Percentiles rank a stretch among this genome's conserved stretches.
Conservation (phyloP, 1,284 basidiomycete species). For the Earliella scabrosa region DNA sequence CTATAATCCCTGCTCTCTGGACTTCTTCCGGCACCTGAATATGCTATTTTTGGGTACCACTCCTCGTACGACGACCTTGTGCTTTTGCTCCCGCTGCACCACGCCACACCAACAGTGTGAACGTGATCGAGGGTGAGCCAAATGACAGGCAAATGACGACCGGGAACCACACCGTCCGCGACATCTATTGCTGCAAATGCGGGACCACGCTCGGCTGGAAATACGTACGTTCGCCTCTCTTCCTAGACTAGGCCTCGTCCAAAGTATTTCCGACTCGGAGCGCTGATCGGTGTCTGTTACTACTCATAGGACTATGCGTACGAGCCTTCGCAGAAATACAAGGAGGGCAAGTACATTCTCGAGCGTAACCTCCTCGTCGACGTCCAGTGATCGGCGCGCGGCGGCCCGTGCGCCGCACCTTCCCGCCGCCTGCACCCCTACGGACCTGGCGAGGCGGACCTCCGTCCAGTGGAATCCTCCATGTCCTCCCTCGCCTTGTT, state of each 20-base stretch:
- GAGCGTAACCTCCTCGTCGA: conserved; percentile 89
- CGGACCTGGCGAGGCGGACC: conserved; percentile 19
- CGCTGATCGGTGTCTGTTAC: not conserved
- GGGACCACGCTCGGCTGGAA: conserved; percentile 91
- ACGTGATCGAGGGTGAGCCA: conserved; percentile 85
- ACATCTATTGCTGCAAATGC: conserved; percentile 93
- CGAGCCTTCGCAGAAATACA: conserved; percentile 92
- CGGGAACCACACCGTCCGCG: conserved; percentile 93
- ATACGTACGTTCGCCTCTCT: conserved; percentile 73
- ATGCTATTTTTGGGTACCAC: conserved; percentile 17
- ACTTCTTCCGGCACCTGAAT: conserved; percentile 4
- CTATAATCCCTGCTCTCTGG: not conserved
- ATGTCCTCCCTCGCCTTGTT: conserved; percentile 20
- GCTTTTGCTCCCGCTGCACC: not conserved
- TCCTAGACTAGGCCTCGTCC: conserved; percentile 5
- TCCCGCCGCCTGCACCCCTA: conserved; percentile 2
- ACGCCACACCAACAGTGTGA: conserved; percentile 63
- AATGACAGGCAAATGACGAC: conserved; percentile 97
- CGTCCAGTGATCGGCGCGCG: conserved; percentile 57
- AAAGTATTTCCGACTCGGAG: not conserved
- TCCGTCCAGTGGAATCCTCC: not conserved
- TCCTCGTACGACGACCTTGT: conserved; percentile 3
- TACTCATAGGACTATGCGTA: conserved; percentile 87
- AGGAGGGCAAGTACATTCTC: conserved; percentile 97
- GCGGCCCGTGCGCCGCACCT: conserved; percentile 10